These are phyloP conservation scores for Pseudotsuga menziesii DNA, from an alignment of 75 land plant genomes.

Conservation along the genomic window DNA sequence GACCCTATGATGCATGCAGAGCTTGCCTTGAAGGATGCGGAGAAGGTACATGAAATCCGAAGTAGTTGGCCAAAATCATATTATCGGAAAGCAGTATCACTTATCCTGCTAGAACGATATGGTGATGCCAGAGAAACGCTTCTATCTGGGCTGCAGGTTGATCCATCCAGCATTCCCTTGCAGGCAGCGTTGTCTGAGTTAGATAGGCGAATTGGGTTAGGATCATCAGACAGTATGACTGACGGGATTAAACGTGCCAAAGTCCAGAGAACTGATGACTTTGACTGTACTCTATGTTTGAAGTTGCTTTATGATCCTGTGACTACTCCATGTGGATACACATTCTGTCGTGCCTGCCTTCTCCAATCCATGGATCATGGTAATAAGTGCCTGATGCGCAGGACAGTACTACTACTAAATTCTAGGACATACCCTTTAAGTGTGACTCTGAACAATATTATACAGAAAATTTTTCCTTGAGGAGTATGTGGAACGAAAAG, in stretches of 20 bases:
- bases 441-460: constrained; percentile 93
- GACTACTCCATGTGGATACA: constrained; percentile 97
- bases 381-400: constrained; percentile 98
- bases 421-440: constrained; percentile 83
- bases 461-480: constrained; percentile 86
- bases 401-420: constrained; percentile 82
- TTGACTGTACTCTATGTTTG: constrained; percentile 92
- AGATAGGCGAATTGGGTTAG: constrained; percentile 22
- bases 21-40: constrained; percentile 94
- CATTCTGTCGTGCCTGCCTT: constrained; percentile 89
- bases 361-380: constrained; percentile 94
- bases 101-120: constrained; percentile 84
- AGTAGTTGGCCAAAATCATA: constrained; percentile 54
- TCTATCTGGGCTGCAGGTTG: constrained; percentile 71
- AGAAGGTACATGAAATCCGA: constrained; percentile 45
- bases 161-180: constrained; percentile 62
- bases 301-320: constrained; percentile 88
- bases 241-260: constrained; percentile 31
- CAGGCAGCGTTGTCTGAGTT: constrained; percentile 43
- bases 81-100: constrained; percentile 69
- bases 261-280: constrained; percentile 75
- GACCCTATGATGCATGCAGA: constrained; percentile 87
- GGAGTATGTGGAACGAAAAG: constrained; percentile 86
- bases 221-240: constrained; percentile 1
- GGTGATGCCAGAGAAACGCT: constrained; percentile 69